Evolutionary conservation across 2,329 filamentous ascomycete genomes (phyloP).

Genomic region (Fusarium clavum): DNA sequence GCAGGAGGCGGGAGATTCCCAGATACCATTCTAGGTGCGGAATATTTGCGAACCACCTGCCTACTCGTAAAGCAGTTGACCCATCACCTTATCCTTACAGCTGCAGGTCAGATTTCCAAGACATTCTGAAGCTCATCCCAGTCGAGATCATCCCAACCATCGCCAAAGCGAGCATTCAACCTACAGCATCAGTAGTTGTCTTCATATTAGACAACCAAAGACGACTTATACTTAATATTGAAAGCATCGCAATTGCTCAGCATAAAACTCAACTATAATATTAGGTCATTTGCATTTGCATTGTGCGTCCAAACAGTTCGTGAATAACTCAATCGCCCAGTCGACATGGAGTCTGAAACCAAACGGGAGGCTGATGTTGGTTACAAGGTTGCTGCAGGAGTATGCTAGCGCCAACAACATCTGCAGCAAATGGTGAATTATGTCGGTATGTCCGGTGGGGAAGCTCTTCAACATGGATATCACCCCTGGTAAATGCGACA

Average conservation of each 20-base stretch:
- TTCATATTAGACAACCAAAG: not conserved
- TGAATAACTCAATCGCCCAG: not conserved
- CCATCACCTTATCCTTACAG: conserved; percentile 1
- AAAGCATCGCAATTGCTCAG: not conserved
- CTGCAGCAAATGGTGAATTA: not conserved
- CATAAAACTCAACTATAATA: not conserved
- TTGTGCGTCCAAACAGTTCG: not conserved
- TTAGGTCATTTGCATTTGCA: too few species aligned
- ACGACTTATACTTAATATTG: not conserved
- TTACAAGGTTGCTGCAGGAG: not conserved
- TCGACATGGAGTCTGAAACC: not conserved
- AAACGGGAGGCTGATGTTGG: conserved; percentile 15
- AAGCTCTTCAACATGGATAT: not conserved
- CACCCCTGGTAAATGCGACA: not conserved
- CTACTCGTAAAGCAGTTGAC: not conserved
- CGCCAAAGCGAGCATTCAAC: not conserved
- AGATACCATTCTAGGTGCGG: not conserved
- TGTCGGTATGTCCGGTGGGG: not conserved
- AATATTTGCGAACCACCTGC: not conserved
- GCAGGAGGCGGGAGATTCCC: not conserved
- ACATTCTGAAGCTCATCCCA: not conserved
- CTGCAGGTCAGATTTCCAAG: conserved; percentile 7
- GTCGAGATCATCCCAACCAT: not conserved
- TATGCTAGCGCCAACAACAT: conserved; percentile 34
- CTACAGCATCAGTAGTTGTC: not conserved